phyloP scores from a whole-genome alignment of 306 rosid species.

The Leucaena leucocephala region DNA sequence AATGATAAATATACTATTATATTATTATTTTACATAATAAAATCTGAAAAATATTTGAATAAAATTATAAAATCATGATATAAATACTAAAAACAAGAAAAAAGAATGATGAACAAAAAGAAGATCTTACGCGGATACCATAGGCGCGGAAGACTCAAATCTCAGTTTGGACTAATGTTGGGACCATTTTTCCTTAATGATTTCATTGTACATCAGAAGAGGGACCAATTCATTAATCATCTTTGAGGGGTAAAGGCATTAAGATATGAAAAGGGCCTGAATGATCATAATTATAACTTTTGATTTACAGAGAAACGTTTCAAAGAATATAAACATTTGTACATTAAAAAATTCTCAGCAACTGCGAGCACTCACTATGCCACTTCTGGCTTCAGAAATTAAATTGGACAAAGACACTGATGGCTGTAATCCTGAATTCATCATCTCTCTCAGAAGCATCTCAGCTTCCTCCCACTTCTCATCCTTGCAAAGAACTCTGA shows the following conservation, averaged over 20 bases:
- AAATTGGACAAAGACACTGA: conserved; percentile 51
- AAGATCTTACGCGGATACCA: no score
- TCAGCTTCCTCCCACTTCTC: conserved; percentile 70
- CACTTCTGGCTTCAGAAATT: conserved; percentile 41
- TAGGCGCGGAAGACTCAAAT: neutral
- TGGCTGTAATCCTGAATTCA: conserved; percentile 52
- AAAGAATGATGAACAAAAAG: neutral
- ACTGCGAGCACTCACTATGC: conserved; percentile 19
- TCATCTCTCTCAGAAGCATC: conserved; percentile 53
- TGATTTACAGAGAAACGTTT: neutral
- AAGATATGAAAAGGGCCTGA: neutral
- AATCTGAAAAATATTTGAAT: neutral
- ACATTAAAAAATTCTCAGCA: neutral
- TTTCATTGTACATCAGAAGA: neutral
- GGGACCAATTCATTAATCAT: neutral
- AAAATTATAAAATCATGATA: neutral
- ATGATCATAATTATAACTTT: neutral
- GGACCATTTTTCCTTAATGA: neutral
- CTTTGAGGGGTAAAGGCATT: neutral
- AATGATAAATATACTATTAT: neutral
- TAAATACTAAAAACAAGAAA: neutral
- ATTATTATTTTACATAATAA: neutral
- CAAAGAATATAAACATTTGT: neutral
- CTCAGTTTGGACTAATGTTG: neutral
- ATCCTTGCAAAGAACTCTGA: conserved; percentile 62